Base-by-base conservation (phyloP, 2,329 filamentous ascomycete genomes). In the Beauveria medogensis region DNA sequence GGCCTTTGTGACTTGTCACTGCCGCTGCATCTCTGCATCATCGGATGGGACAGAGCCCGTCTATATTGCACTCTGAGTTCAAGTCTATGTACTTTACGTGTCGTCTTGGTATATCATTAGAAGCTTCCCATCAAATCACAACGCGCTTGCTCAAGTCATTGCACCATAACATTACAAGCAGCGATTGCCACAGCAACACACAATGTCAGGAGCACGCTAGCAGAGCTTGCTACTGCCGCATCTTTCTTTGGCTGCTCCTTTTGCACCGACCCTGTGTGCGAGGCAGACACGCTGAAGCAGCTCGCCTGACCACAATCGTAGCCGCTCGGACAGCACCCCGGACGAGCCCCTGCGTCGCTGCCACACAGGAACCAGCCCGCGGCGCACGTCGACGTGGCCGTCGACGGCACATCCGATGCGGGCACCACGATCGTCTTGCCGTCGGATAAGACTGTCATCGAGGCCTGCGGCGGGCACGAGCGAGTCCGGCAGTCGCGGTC, bases 281-380 rank as follows among this genome's bases (percentile, higher is more conserved):
- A 79, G 8, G 74, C 78, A 54, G 75, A 77, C 44, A 70, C 71
- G 5, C 84, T 81, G 34, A 85, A 87, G 74, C 91, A 95, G 70
- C 87, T 91, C 24, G 81, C 82, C 22, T 80, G 80, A 1, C 89
- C 91, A 73, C 91, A 96, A 3, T 73, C 73, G 72, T 88, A 96
- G 2, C 90, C 90, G 47, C 75, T 80, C 0, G 92, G 92, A 78
- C 93, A 97, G 72, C 93, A 97, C 7, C 91, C 92, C 0, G 91
- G 86, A 0, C 88, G 84, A 0, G 81, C 77, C n/a, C 82, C 82
- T 0, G 74, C 81, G 3, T 75, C 76, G 14, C 78, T 60, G 72
- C 83, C 67, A 79, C 85, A 82, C 81, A 97, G 65, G 65, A 84
- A 88, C 93, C 93, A 97, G 5, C 91, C 92, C 53, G 72, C 78